phyloP scores from a whole-genome alignment of 352 stramenopile species.

The Pythium periplocum region DNA sequence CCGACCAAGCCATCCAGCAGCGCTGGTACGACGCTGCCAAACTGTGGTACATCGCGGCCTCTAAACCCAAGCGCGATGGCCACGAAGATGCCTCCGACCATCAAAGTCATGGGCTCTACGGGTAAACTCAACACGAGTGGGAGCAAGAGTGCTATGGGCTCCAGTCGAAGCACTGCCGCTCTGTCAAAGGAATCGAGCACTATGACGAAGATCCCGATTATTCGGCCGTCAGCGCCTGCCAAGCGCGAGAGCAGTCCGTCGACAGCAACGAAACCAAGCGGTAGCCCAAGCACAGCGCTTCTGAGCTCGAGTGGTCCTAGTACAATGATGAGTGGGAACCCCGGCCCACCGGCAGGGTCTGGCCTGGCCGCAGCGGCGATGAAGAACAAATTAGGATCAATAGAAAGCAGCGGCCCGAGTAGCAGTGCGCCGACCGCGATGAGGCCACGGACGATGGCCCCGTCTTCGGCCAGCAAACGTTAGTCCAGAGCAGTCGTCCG shows the following conservation, averaged over 20 bases:
- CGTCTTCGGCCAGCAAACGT: slow-evolving; percentile 22
- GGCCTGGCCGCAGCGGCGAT: slow-evolving; percentile 20
- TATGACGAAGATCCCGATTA: slow-evolving; percentile 77
- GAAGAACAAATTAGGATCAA: slow-evolving; percentile 32
- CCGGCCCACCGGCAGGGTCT: slow-evolving; percentile 13
- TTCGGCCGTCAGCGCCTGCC: slow-evolving; percentile 52
- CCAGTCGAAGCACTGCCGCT: slow-evolving; percentile 28
- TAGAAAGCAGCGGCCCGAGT: slow-evolving; percentile 22
- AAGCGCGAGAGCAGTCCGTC: slow-evolving; percentile 67
- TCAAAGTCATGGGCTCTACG: slow-evolving; percentile 44
- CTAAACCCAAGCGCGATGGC: slow-evolving; percentile 14
- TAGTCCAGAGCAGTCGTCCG: not conserved
- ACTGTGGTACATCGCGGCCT: slow-evolving; percentile 43
- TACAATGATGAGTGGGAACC: not conserved
- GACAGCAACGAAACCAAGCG: slow-evolving; percentile 38
- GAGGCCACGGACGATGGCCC: slow-evolving; percentile 30
- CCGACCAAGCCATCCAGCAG: slow-evolving; percentile 36
- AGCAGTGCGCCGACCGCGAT: slow-evolving; percentile 6
- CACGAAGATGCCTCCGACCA: slow-evolving; percentile 42
- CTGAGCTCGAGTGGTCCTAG: not conserved
- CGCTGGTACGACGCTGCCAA: slow-evolving; percentile 59
- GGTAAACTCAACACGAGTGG: slow-evolving; percentile 39
- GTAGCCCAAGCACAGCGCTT: not conserved
- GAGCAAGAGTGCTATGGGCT: slow-evolving; percentile 29
- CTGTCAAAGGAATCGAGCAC: slow-evolving; percentile 35